phyloP scores from a whole-genome alignment of 768 basidiomycete genomes.

The Saitozyma sp. region DNA sequence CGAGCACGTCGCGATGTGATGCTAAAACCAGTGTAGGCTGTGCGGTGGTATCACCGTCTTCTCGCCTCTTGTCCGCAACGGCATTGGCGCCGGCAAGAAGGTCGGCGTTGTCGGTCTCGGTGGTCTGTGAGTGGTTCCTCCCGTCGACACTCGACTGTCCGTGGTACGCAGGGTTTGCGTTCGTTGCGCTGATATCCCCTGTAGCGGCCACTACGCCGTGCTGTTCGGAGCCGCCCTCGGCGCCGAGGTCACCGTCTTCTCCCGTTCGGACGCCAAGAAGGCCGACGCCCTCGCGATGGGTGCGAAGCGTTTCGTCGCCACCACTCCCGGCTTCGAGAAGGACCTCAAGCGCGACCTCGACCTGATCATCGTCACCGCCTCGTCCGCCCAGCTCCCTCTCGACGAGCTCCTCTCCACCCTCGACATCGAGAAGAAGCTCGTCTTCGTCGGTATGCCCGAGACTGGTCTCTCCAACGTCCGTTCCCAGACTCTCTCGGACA shows the following conservation, averaged over 20 bases:
- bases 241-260: slow-evolving; percentile 64
- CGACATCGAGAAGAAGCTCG: slow-evolving; percentile 60
- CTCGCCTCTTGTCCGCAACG: slow-evolving; percentile 63
- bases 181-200: not conserved
- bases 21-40: slow-evolving; percentile 44
- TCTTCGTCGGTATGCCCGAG: slow-evolving; percentile 64
- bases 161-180: not conserved
- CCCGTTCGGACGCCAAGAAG: slow-evolving; percentile 62
- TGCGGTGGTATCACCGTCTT: slow-evolving; percentile 68
- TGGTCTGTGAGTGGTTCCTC: slow-evolving; percentile 54
- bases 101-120: slow-evolving; percentile 70
- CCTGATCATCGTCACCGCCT: slow-evolving; percentile 55
- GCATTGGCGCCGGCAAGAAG: slow-evolving; percentile 63
- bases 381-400: slow-evolving; percentile 56
- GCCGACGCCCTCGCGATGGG: slow-evolving; percentile 61
- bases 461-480: slow-evolving; percentile 56
- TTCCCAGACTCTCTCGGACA: slow-evolving; percentile 53
- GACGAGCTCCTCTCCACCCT: slow-evolving; percentile 62
- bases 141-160: too few species aligned
- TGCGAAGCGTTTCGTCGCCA: slow-evolving; percentile 59
- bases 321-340: slow-evolving; percentile 50
- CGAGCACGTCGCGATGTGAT: too few species aligned
- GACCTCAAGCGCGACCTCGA: slow-evolving; percentile 52
- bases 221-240: slow-evolving; percentile 62
- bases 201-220: slow-evolving; percentile 51